Evolutionary conservation across 2,329 filamentous ascomycete species (phyloP).

Genomic region (Diaporthe citriasiana): DNA sequence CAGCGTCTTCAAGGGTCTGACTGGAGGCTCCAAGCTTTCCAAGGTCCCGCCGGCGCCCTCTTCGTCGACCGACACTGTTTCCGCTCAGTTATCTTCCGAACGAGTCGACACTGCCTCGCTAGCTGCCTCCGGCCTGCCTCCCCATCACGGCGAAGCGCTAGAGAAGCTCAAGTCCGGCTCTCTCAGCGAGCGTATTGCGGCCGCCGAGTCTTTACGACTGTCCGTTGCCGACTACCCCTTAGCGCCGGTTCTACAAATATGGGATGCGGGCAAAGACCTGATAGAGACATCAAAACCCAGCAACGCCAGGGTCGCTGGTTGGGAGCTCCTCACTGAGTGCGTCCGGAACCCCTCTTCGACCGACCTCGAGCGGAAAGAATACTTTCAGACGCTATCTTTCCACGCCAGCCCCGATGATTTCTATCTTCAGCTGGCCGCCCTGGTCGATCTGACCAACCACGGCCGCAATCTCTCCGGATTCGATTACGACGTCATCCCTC

Average conservation of each 20-base stretch:
- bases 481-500: slow-evolving; percentile 75
- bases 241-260: slow-evolving; percentile 72
- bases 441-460: slow-evolving; percentile 72
- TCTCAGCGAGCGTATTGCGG: slow-evolving; percentile 67
- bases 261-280: slow-evolving; percentile 76
- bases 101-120: slow-evolving; percentile 58
- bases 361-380: slow-evolving; percentile 76
- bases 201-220: slow-evolving; percentile 69
- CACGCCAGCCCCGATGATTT: slow-evolving; percentile 73
- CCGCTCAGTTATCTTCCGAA: slow-evolving; percentile 58
- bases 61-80: slow-evolving; percentile 51
- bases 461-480: slow-evolving; percentile 76
- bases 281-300: slow-evolving; percentile 70
- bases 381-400: slow-evolving; percentile 73
- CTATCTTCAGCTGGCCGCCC: slow-evolving; percentile 73
- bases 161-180: slow-evolving; percentile 67
- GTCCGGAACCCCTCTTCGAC: slow-evolving; percentile 73
- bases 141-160: slow-evolving; percentile 67
- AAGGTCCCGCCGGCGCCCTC: slow-evolving; percentile 64
- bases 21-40: slow-evolving; percentile 66
- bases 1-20: slow-evolving; percentile 73
- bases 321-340: slow-evolving; percentile 76
- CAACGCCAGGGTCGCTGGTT: slow-evolving; percentile 70
- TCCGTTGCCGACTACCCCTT: slow-evolving; percentile 72
- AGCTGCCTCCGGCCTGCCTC: slow-evolving; percentile 59